Base-by-base conservation (phyloP, 2,329 filamentous ascomycete species). In the Aspergillus sp. region DNA sequence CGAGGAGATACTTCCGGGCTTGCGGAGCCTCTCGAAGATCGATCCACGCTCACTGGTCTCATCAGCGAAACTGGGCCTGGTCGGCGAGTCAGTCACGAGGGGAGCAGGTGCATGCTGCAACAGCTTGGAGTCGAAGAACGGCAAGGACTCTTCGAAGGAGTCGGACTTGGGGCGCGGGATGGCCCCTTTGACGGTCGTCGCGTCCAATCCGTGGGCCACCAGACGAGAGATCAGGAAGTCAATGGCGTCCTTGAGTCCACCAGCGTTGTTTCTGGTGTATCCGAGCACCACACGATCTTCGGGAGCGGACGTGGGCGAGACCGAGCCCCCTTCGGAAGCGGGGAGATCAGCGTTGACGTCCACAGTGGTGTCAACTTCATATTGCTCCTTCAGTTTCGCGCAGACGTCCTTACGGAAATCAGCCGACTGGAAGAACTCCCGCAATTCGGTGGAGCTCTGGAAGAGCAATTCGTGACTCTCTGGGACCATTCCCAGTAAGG, bases 91-190 rank as follows among this genome's bases (percentile, higher is more conserved):
- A 3, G 89, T 91, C 13, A 84, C 82, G 16, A 91, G 81, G 1
- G 89, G 83, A 4, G 88, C 83, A 33, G 93, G 91, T 3, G 93
- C 92, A 64, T 95, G 91, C 72, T 97, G 94, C 49, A 99, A 82
- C 43, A 99, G 82, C 76, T 96, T 97, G 2, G 93, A 96, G 69
- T 96, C 90, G 67, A 99, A 99, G 76, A 92, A 97, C 52, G 92
- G 93, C 48, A 97, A 81, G 7, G 93, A 95, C 64, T 99, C 93
- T 70, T 99, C 94, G 60, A 99, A 99, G 0, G 94, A 96, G 71
- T 99, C 94, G 1, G 94, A 97, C 77, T 97, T 96, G 57, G 94
- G 94, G n/a, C 94, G 88, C 17, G 93, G 91, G 59, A 97, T 94
- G n/a, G 90, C 87, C 48, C 94, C 94, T 72, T 95, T 95, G 65